Conservation (phyloP, 2,329 filamentous ascomycete genomes). For the Graphium sp. region DNA sequence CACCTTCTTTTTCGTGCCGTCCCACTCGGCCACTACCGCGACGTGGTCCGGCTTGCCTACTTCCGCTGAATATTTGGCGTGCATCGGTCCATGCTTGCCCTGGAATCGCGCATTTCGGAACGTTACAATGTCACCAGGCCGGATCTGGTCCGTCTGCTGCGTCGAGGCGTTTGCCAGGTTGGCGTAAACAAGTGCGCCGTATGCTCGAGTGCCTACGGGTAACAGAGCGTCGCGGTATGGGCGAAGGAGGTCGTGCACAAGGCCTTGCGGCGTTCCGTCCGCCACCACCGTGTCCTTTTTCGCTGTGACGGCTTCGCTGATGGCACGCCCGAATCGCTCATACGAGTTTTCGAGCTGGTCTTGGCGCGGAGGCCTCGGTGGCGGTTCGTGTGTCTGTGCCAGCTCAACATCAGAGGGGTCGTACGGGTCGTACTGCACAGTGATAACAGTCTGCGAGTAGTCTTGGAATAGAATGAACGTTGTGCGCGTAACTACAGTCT, state of each 20-base stretch:
- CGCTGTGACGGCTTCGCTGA: slow-evolving; percentile 50
- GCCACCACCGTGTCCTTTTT: slow-evolving; percentile 71
- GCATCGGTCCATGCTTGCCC: slow-evolving; percentile 88
- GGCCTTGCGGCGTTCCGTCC: slow-evolving; percentile 63
- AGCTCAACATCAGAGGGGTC: slow-evolving; percentile 57
- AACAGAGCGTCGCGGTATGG: slow-evolving; percentile 57
- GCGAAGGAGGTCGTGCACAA: slow-evolving; percentile 65
- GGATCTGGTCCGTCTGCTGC: slow-evolving; percentile 81
- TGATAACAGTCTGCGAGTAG: slow-evolving; percentile 88
- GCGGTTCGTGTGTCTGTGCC: slow-evolving; percentile 74
- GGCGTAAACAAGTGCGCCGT: slow-evolving; percentile 82
- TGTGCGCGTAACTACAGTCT: slow-evolving; percentile 58
- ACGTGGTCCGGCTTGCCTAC: slow-evolving; percentile 85
- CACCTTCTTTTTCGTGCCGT: slow-evolving; percentile 96
- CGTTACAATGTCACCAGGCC: slow-evolving; percentile 79
- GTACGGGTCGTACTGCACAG: slow-evolving; percentile 59
- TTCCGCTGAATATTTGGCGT: slow-evolving; percentile 80
- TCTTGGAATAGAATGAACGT: slow-evolving; percentile 85
- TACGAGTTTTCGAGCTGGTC: slow-evolving; percentile 86
- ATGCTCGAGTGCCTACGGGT: slow-evolving; percentile 77
- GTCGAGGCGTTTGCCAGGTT: slow-evolving; percentile 92
- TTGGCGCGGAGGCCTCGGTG: slow-evolving; percentile 67
- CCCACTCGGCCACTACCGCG: slow-evolving; percentile 86
- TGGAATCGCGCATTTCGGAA: slow-evolving; percentile 90
- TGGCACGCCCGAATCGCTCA: slow-evolving; percentile 60